A percentile compares a stretch with the other conserved stretches of the same genome.
Evolutionary conservation across 1,284 basidiomycete genomes (phyloP).

Genomic region (Tausonia pullulans): DNA sequence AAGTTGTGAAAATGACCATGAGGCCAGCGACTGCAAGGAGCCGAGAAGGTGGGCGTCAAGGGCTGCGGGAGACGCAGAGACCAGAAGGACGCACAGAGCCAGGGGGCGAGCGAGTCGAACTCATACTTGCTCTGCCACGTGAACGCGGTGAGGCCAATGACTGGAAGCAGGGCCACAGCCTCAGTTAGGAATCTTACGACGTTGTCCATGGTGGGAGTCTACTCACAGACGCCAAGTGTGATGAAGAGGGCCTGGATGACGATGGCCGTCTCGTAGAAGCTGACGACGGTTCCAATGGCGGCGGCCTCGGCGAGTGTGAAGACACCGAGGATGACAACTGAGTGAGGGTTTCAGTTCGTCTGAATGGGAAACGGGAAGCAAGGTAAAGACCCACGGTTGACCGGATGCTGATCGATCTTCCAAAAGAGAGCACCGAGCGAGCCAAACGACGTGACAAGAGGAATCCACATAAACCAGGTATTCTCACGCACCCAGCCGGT

Average conservation of each 20-base stretch:
- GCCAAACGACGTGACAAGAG: conserved; percentile 31
- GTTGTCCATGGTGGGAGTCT: too few relatives aligned
- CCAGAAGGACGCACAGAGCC: conserved; percentile 23
- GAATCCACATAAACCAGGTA: conserved; percentile 32
- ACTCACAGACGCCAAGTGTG: conserved; percentile 40
- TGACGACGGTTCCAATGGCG: conserved; percentile 37
- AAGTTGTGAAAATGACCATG: conserved; percentile 31
- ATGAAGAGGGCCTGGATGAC: conserved; percentile 39
- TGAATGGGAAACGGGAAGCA: neutral
- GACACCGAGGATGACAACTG: conserved; percentile 37
- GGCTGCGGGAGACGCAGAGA: neutral
- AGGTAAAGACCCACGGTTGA: conserved; percentile 28
- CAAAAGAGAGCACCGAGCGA: conserved; percentile 27
- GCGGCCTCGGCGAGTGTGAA: conserved; percentile 40
- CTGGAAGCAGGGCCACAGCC: too few relatives aligned
- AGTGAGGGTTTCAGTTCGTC: neutral
- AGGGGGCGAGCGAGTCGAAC: conserved; percentile 30
- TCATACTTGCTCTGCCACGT: conserved; percentile 40
- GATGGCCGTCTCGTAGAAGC: conserved; percentile 31
- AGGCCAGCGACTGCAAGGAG: conserved; percentile 26
- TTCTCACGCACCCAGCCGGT: conserved; percentile 29
- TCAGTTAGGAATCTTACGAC: too few relatives aligned
- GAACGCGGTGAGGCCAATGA: conserved; percentile 40
- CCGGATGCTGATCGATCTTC: conserved; percentile 34
- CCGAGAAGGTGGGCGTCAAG: neutral